A percentile compares a stretch with the other conserved stretches of the same genome.
Evolutionary conservation across 148 eudicot species (phyloP).

Genomic region (Pharnaceum exiguum): DNA sequence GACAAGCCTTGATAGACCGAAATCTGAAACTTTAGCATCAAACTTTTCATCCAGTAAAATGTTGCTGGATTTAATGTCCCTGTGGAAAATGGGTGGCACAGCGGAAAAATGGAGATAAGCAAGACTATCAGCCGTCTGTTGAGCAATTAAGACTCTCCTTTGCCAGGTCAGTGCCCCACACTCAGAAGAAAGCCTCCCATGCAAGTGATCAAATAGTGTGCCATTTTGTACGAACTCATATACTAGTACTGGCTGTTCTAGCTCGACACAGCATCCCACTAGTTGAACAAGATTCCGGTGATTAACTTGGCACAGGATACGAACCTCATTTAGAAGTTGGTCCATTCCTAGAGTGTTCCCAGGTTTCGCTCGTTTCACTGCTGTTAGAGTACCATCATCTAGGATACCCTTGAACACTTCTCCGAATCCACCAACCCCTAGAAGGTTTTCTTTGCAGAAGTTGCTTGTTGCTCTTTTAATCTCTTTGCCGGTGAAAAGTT

Average conservation of each 20-base stretch:
- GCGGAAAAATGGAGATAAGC: constrained; percentile 56
- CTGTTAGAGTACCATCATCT: constrained; percentile 44
- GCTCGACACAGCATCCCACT: constrained; percentile 56
- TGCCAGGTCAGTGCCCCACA: constrained; percentile 35
- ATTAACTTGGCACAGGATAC: constrained; percentile 62
- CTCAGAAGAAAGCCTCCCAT: constrained; percentile 23
- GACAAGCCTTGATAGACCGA: constrained; percentile 55
- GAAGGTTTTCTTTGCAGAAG: constrained; percentile 44
- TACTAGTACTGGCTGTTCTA: constrained; percentile 44
- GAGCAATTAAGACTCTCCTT: constrained; percentile 38
- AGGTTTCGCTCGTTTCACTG: constrained; percentile 50
- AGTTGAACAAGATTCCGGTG: constrained; percentile 45
- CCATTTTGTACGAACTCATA: constrained; percentile 53
- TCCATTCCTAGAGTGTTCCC: constrained; percentile 45
- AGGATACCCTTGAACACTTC: constrained; percentile 51
- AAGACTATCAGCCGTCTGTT: constrained; percentile 53
- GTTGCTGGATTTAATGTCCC: constrained; percentile 57
- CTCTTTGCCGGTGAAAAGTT: constrained; percentile 45
- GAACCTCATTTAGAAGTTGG: constrained; percentile 61
- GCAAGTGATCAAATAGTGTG: constrained; percentile 52
- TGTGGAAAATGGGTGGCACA: constrained; percentile 54
- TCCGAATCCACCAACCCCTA: constrained; percentile 56
- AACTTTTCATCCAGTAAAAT: constrained; percentile 49
- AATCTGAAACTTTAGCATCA: constrained; percentile 58
- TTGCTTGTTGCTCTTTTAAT: constrained; percentile 43